phyloP scores from a whole-genome alignment of 176 grass and related monocot species.

The Aechmea fasciata region DNA sequence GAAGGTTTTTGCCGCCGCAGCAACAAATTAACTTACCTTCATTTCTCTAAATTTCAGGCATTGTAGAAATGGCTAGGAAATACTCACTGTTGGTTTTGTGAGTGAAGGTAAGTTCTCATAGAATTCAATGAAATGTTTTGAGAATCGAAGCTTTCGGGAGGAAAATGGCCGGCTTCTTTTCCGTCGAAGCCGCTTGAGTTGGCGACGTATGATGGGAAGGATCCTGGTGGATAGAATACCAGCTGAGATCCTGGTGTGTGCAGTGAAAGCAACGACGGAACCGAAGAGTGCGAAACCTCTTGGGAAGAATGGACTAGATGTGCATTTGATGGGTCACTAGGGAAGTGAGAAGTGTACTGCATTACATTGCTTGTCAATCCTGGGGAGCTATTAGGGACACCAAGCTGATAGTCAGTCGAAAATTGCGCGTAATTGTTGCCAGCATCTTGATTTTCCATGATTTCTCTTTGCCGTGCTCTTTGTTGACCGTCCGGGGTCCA shows the following conservation, averaged over 20 bases:
- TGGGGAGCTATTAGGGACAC: neutral
- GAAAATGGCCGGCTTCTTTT: neutral
- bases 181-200: neutral
- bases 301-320: neutral
- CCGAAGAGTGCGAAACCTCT: neutral
- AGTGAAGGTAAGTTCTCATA: neutral
- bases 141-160: neutral
- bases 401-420: neutral
- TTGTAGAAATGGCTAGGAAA: neutral
- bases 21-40: neutral
- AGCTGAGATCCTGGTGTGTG: slow-evolving; percentile 1
- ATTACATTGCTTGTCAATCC: neutral
- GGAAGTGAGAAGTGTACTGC: neutral
- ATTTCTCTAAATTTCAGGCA: neutral
- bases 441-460: neutral
- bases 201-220: neutral
- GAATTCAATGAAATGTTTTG: neutral
- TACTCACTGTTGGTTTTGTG: neutral
- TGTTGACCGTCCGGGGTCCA: neutral
- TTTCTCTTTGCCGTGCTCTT: no score
- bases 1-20: no score
- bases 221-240: slow-evolving; percentile 3
- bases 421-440: neutral
- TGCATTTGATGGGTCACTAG: neutral
- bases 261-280: neutral